Percentiles rank a stretch among this genome's conserved stretches.
phyloP scores from a whole-genome alignment of 306 rosid genomes.

The Trifolium fragiferum region DNA sequence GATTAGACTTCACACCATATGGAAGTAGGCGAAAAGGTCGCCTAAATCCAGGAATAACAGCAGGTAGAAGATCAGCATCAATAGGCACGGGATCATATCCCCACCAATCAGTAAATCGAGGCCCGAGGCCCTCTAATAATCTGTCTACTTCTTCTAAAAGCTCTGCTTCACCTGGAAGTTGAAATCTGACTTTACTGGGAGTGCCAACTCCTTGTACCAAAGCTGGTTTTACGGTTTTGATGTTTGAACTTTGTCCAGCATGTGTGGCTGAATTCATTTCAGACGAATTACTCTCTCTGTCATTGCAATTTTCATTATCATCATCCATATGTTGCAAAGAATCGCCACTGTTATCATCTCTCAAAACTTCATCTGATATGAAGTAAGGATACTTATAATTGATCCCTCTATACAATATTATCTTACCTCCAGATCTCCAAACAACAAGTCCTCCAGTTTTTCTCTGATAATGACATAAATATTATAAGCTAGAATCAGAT shows the following conservation, averaged over 20 bases:
- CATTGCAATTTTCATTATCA: constrained; percentile 39
- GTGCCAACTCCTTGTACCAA: constrained; percentile 83
- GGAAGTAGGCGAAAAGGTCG: constrained; percentile 97
- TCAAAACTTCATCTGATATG: constrained; percentile 46
- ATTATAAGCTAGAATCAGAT: constrained; percentile 38
- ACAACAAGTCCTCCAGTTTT: constrained; percentile 95
- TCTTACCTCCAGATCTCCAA: constrained; percentile 94
- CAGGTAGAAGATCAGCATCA: constrained; percentile 92
- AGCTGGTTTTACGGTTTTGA: constrained; percentile 42
- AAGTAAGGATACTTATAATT: constrained; percentile 87
- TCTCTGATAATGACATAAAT: constrained; percentile 58
- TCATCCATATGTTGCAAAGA: constrained; percentile 42
- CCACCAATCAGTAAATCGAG: constrained; percentile 96
- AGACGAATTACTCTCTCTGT: constrained; percentile 42
- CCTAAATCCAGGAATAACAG: constrained; percentile 75
- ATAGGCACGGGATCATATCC: constrained; percentile 90
- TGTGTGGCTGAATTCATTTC: constrained; percentile 46
- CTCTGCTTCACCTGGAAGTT: constrained; percentile 78
- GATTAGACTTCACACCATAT: constrained; percentile 78
- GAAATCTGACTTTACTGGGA: constrained; percentile 73
- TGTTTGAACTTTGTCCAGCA: constrained; percentile 42
- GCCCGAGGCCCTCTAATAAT: constrained; percentile 84
- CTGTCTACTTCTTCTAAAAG: constrained; percentile 78
- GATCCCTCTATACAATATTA: constrained; percentile 80
- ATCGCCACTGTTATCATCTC: constrained; percentile 41